Conservation (phyloP, 1,139 yeast genomes). For the Pichia cactophila region DNA sequence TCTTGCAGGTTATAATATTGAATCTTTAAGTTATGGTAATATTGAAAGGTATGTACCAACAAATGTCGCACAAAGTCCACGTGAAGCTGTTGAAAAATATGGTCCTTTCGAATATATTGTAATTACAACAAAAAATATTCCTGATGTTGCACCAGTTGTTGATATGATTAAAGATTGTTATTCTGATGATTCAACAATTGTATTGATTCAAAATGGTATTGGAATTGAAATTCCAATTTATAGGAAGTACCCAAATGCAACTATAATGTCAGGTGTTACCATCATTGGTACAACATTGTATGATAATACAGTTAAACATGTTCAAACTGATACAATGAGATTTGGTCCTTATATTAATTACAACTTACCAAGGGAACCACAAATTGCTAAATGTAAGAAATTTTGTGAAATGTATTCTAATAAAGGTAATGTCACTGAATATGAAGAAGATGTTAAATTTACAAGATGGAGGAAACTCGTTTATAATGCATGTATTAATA, state of each 20-base stretch:
- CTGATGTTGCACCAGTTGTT: conserved; percentile 54
- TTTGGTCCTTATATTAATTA: conserved; percentile 47
- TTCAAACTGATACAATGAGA: conserved; percentile 41
- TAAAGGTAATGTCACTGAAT: conserved; percentile 35
- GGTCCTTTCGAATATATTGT: conserved; percentile 60
- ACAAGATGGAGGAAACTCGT: conserved; percentile 67
- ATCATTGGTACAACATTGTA: conserved; percentile 61
- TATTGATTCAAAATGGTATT: conserved; percentile 66
- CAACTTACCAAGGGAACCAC: conserved; percentile 26
- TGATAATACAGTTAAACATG: conserved; percentile 43
- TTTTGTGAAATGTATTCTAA: conserved; percentile 45
- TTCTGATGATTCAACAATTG: conserved; percentile 41
- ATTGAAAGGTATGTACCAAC: conserved; percentile 48
- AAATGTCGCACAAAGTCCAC: conserved; percentile 30
- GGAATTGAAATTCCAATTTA: conserved; percentile 60
- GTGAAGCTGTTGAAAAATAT: conserved; percentile 20
- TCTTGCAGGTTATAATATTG: conserved; percentile 46
- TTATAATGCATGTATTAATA: conserved; percentile 60
- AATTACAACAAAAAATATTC: conserved; percentile 64
- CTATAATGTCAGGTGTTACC: conserved; percentile 59
- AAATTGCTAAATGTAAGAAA: conserved; percentile 28
- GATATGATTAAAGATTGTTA: conserved; percentile 54
- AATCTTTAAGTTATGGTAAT: conserved; percentile 54
- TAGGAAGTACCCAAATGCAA: conserved; percentile 46
- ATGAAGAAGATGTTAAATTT: conserved; percentile 44